Evolutionary conservation across 2,329 filamentous ascomycete species (phyloP).

Genomic region (Colletotrichum endophyticum): DNA sequence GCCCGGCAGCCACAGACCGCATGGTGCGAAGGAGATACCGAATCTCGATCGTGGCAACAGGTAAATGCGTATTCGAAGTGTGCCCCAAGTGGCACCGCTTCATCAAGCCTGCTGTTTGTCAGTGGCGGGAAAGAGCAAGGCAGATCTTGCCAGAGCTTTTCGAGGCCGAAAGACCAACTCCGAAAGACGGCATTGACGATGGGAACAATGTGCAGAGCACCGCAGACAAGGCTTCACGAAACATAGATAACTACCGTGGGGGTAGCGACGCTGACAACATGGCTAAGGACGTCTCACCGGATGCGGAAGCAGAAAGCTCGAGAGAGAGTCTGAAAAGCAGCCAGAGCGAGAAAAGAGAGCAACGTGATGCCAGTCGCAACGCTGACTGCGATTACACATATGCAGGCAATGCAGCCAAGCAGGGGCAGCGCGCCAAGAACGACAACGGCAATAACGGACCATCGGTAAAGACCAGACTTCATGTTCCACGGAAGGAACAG

Average conservation of each 20-base stretch:
- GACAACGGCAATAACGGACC: not conserved
- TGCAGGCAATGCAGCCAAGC: not conserved
- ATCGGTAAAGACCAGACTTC: not conserved
- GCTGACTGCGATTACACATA: not conserved
- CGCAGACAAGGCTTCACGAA: not conserved
- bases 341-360: not conserved
- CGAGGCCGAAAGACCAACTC: not conserved
- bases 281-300: not conserved
- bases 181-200: not conserved
- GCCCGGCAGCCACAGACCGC: not conserved
- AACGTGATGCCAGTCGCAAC: not conserved
- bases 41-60: not conserved
- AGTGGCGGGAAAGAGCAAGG: not conserved
- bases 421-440: not conserved
- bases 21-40: not conserved
- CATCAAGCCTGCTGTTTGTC: not conserved
- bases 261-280: not conserved
- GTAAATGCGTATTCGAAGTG: not conserved
- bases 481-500: not conserved
- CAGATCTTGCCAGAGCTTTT: not conserved
- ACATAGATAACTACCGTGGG: not conserved
- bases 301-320: not conserved
- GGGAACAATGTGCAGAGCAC: not conserved
- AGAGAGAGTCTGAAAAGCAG: not conserved
- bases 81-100: not conserved